Evolutionary conservation across 805 yeast species (phyloP), one percentile per base, ranked within the genome.

Genomic region (Metschnikowia henanensis): DNA sequence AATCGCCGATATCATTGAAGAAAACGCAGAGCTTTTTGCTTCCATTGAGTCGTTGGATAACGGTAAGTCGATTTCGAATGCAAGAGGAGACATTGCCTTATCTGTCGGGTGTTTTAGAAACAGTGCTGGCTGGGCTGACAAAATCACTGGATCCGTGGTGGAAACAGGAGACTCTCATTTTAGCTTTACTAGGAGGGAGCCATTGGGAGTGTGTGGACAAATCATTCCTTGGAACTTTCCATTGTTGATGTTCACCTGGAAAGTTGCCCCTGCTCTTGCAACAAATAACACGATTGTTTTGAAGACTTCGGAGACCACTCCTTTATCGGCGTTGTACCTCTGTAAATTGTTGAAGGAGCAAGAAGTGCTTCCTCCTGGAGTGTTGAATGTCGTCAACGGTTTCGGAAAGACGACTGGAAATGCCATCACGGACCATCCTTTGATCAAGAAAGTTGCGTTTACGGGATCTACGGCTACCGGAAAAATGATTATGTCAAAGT

Each of bases 221-320:
- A 87, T 91, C 61, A 90, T 91, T 55, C 97, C 97, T 56, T 91
- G 97, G 97, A 91, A 91, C 73, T 91, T 89, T 81, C 97, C 97
- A 51, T 70, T 91, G 56, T 77, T 88, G 64, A 90, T 91, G 94
- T 85, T 89, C 74, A 75, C 95, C 22, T 91, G 97, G 97, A 91
- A 91, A 69, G 73, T 91, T 49, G 96, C 91, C 46, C 97, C 97
- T 36, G 95, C 95, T 45, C 67, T 90, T 53, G 95, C 95, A 45
- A 80, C 95, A 42, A 96, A 96, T 70, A 88, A 89, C 77, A 80
- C 90, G 43, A 77, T 87, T 55, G 94, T 91, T 36, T 72, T 91
- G 69, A 91, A 91, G 75, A 79, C 95, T 32, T 95, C 97, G 44
- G 96, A 89, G 73, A 79, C 89, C 49, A 91, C 97, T 43, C 97